Evolutionary conservation across 441 rosid genomes (phyloP).

Genomic region (Biscutella auriculata): DNA sequence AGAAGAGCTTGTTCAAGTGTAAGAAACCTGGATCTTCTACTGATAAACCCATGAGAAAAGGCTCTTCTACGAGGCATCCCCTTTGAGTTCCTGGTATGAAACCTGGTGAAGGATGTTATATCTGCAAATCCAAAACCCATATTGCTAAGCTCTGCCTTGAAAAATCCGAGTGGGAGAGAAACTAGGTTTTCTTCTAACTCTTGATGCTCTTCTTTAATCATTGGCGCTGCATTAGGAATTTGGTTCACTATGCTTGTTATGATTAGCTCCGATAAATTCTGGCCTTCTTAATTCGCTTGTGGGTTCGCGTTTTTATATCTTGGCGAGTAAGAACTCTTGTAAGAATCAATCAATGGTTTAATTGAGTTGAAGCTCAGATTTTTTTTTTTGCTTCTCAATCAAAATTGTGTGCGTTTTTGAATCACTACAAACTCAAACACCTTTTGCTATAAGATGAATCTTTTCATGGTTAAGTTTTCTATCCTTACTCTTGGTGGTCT

Average conservation of each 20-base stretch:
- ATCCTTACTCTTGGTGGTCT: no score
- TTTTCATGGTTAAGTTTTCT: not conserved
- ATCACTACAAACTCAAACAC: not conserved
- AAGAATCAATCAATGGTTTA: not conserved
- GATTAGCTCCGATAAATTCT: no score
- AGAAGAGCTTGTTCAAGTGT: constrained; percentile 51
- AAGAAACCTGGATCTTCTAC: constrained; percentile 32
- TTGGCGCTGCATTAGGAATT: not conserved
- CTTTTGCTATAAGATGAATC: not conserved
- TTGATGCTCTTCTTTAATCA: not conserved
- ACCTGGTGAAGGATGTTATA: constrained; percentile 88
- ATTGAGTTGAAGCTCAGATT: not conserved
- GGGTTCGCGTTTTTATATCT: not conserved
- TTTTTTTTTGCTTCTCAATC: not conserved
- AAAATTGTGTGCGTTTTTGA: not conserved
- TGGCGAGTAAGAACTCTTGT: not conserved
- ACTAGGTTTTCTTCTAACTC: constrained; percentile 44
- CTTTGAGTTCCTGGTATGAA: constrained; percentile 85
- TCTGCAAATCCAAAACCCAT: constrained; percentile 66
- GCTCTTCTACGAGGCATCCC: constrained; percentile 51
- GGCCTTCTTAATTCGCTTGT: no score
- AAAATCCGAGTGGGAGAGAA: constrained; percentile 79
- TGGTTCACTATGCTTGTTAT: no score
- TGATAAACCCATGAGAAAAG: constrained; percentile 22
- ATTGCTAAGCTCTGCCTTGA: constrained; percentile 76